These are phyloP conservation scores for Coniochaeta prunicola DNA, from an alignment of 2,329 filamentous ascomycete species.

Conservation along the genomic window DNA sequence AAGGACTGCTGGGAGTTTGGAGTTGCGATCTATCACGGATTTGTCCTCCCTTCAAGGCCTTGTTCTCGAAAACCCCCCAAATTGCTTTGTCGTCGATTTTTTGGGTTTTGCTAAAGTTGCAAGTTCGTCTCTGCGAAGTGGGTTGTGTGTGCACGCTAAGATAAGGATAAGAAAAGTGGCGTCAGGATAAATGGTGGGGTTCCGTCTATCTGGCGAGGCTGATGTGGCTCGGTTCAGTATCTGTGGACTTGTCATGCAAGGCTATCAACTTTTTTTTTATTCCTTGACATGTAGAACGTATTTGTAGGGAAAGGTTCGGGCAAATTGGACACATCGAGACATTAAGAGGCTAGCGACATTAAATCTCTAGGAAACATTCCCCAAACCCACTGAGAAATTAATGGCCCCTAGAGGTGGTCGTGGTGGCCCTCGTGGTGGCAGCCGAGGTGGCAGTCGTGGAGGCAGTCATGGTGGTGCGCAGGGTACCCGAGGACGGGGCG, in stretches of 20 bases:
- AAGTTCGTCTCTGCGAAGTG: slow-evolving; percentile 19
- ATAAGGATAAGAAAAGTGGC: slow-evolving; percentile 34
- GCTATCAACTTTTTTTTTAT: slow-evolving; percentile 6
- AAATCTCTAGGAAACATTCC: no score
- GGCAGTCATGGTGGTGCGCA: slow-evolving; percentile 13
- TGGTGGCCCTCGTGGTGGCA: slow-evolving; percentile 15
- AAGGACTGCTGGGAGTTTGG: neutral
- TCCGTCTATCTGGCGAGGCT: slow-evolving; percentile 11
- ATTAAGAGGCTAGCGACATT: neutral
- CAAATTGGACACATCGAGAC: neutral
- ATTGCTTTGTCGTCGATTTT: slow-evolving; percentile 24
- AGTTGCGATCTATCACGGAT: neutral
- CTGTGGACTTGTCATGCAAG: slow-evolving; percentile 3
- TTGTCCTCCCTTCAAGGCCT: slow-evolving; percentile 10
- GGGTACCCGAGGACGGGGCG: slow-evolving; percentile 3
- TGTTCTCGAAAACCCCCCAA: slow-evolving; percentile 10
- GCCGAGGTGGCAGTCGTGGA: slow-evolving; percentile 15
- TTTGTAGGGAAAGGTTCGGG: no score
- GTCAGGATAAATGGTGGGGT: slow-evolving; percentile 5
- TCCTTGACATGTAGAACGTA: neutral
- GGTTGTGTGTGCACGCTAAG: slow-evolving; percentile 46
- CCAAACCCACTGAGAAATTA: no score
- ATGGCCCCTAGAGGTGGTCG: slow-evolving; percentile 12
- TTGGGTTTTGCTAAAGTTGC: slow-evolving; percentile 18
- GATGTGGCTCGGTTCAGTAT: neutral